Evolutionary conservation across 495 filamentous ascomycete species (phyloP), one percentile per base, ranked within the genome.

Genomic region (Podospora bellae-mahoneyi): DNA sequence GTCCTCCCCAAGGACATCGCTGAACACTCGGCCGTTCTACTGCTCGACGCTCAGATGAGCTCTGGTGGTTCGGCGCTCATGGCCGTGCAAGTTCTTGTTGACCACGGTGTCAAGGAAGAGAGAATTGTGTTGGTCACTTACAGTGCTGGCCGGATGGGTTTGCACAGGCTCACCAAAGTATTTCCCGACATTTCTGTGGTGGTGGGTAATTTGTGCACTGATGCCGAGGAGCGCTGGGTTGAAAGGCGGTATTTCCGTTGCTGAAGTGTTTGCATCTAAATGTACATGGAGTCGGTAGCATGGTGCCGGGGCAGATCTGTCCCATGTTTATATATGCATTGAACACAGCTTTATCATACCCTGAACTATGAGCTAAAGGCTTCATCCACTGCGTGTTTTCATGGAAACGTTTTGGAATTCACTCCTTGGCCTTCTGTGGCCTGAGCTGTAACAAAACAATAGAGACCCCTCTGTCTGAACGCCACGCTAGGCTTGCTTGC

Each of bases 41-140:
- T 99, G 48, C 81, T 98, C 19, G 96, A 98, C 77, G 87, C 93
- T 20, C 95, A 99, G 75, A 97, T 99, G 90, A 90, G 90, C 18
- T 92, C 89, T 68, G 95, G 95, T 19, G 94, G 93, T 39, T 92
- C 95, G 54, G 96, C 94, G 5, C 81, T 99, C 60, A 99, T 99
- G 95, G 94, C 95, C 4, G 94, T 98, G 32, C 89, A 92, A 69
- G 92, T 99, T 48, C 79, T 99, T 66, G 87, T 96, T 57, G 95
- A 99, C 78, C 93, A 98, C 74, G 95, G 95, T 2, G 93, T 98
- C n/a, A 79, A 85, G 20, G 89, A 94, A 74, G 87, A 92, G 19
- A 88, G 84, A 65, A 95, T 99, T 67, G 90, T 78, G 23, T 61
- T 79, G 60, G 77, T 74, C 18, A 79, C 77, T 32, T 79, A 77